These are phyloP conservation scores for Apophysomyces variabilis DNA, from an alignment of 371 early-diverging fungal species.

Conservation along the genomic window DNA sequence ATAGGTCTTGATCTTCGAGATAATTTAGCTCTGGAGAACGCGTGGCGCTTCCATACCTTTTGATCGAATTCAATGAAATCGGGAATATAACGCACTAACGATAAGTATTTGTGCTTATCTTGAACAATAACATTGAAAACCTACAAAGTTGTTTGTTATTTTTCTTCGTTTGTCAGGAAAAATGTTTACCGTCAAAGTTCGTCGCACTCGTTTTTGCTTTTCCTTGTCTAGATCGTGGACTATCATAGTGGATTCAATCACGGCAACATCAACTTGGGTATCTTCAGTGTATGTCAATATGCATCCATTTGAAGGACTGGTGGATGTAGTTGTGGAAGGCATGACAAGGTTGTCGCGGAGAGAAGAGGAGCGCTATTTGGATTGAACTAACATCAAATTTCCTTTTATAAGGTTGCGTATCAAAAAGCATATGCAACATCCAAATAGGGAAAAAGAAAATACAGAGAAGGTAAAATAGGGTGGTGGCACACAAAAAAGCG, in stretches of 20 bases:
- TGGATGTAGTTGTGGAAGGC: neutral
- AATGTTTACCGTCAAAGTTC: conserved; percentile 27
- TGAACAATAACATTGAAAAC: conserved; percentile 63
- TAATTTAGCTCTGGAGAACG: neutral
- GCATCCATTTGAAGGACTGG: conserved; percentile 4
- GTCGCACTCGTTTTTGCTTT: conserved; percentile 29
- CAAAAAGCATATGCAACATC: conserved; percentile 9
- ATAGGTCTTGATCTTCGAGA: conserved; percentile 31
- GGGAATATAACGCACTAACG: conserved; percentile 59
- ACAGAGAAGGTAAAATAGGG: neutral
- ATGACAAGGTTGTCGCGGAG: conserved; percentile 3
- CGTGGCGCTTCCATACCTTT: conserved; percentile 40
- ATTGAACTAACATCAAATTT: neutral
- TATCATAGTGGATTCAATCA: conserved; percentile 38
- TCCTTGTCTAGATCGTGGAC: conserved; percentile 26
- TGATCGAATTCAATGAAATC: conserved; percentile 66
- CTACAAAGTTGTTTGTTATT: conserved; percentile 28
- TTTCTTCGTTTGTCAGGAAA: neutral
- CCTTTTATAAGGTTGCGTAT: conserved; percentile 6
- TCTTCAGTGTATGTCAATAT: conserved; percentile 17
- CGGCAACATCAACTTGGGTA: conserved; percentile 33
- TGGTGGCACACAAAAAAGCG: conserved; percentile 3
- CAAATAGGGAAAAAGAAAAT: conserved; percentile 7
- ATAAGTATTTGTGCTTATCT: conserved; percentile 47
- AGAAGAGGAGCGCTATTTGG: conserved; percentile 5